These are phyloP conservation scores for Berkeleyomyces basicola DNA, from an alignment of 2,329 filamentous ascomycete genomes.

Conservation along the genomic window DNA sequence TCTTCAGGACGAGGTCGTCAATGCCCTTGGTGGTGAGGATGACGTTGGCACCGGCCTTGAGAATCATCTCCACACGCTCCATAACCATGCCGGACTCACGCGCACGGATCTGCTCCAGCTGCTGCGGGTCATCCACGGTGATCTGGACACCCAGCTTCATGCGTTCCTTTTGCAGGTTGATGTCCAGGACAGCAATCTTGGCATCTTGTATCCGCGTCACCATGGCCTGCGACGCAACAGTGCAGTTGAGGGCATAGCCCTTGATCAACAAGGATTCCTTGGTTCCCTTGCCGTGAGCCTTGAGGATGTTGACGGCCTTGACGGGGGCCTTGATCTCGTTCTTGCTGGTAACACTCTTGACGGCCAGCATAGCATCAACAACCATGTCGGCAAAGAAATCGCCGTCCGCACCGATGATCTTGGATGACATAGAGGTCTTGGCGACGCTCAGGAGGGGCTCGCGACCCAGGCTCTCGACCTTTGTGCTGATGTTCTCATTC, in stretches of 20 bases:
- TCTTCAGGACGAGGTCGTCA: slow-evolving; percentile 86
- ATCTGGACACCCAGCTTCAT: slow-evolving; percentile 99
- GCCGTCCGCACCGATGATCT: slow-evolving; percentile 90
- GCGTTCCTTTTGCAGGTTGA: slow-evolving; percentile 96
- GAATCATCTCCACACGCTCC: slow-evolving; percentile 89
- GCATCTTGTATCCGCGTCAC: slow-evolving; percentile 80
- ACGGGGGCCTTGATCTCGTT: slow-evolving; percentile 92
- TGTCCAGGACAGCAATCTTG: slow-evolving; percentile 92
- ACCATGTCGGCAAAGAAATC: slow-evolving; percentile 97
- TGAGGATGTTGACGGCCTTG: slow-evolving; percentile 97
- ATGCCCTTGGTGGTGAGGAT: slow-evolving; percentile 96
- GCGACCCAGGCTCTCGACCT: slow-evolving; percentile 78
- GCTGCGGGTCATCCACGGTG: slow-evolving; percentile 90
- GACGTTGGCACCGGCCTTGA: slow-evolving; percentile 94
- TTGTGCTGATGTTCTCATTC: slow-evolving; percentile 94
- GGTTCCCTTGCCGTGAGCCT: slow-evolving; percentile 88
- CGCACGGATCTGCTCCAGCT: slow-evolving; percentile 91
- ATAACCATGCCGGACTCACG: slow-evolving; percentile 85
- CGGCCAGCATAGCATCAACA: slow-evolving; percentile 87
- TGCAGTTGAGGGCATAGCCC: slow-evolving; percentile 97
- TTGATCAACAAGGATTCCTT: slow-evolving; percentile 82
- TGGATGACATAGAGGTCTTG: slow-evolving; percentile 98
- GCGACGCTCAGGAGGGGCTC: slow-evolving; percentile 90
- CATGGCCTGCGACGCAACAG: slow-evolving; percentile 96
- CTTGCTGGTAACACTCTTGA: slow-evolving; percentile 83